Conservation (phyloP, 441 rosid species). For the Croton setiger region DNA sequence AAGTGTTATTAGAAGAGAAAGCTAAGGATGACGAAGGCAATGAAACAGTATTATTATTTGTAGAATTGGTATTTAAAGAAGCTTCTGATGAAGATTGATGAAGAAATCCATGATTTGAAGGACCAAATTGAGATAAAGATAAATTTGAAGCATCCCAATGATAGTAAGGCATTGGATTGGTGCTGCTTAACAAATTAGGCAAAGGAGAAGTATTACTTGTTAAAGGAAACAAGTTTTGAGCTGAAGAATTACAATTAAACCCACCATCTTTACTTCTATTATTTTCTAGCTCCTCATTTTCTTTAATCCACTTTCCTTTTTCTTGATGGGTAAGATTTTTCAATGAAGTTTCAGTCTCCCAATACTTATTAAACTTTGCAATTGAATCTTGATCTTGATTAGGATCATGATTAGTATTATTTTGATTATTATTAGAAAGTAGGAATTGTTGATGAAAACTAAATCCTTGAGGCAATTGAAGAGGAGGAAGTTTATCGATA, state of each 20-base stretch:
- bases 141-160: slow-evolving; percentile 67
- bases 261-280: slow-evolving; percentile 22
- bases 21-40: slow-evolving; percentile 28
- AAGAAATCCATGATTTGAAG: slow-evolving; percentile 34
- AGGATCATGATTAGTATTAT: not conserved
- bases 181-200: slow-evolving; percentile 31
- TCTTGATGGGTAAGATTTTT: slow-evolving; percentile 21
- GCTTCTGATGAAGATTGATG: slow-evolving; percentile 31
- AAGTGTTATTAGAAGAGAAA: slow-evolving; percentile 22
- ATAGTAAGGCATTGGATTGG: slow-evolving; percentile 34
- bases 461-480: slow-evolving; percentile 66
- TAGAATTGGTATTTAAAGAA: slow-evolving; percentile 25
- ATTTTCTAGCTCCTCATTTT: slow-evolving; percentile 24
- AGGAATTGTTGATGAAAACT: slow-evolving; percentile 42
- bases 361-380: not conserved
- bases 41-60: slow-evolving; percentile 17
- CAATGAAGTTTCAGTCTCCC: slow-evolving; percentile 42
- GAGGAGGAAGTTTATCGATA: slow-evolving; percentile 87
- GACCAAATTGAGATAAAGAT: slow-evolving; percentile 69
- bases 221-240: slow-evolving; percentile 45
- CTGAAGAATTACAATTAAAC: slow-evolving; percentile 27
- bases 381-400: no score
- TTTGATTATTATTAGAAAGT: slow-evolving; percentile 2
- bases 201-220: slow-evolving; percentile 32
- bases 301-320: slow-evolving; percentile 71